Evolutionary conservation across 192 early-diverging fungal genomes (phyloP).

Genomic region (Phycomyces blakesleeanus): DNA sequence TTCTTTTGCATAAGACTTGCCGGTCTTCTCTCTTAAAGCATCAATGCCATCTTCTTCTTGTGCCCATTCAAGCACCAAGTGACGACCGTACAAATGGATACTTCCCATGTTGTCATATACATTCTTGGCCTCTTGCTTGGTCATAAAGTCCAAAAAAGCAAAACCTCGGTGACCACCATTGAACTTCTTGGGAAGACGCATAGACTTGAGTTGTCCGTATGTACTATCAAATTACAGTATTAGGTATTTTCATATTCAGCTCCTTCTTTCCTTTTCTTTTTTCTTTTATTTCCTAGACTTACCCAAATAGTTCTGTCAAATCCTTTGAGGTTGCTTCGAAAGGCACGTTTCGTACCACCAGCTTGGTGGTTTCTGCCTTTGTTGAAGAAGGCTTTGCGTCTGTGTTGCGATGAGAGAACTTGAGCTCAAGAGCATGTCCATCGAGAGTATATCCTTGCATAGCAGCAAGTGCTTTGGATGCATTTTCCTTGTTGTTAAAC

Average conservation of each 20-base stretch:
- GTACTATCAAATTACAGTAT: too few species aligned
- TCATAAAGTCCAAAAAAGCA: constrained; percentile 96
- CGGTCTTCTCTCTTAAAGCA: constrained; percentile 81
- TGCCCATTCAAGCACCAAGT: constrained; percentile 95
- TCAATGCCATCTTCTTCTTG: constrained; percentile 79
- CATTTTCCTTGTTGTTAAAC: constrained; percentile 78
- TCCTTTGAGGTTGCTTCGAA: constrained; percentile 97
- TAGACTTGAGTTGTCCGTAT: constrained; percentile 92
- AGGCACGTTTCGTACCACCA: constrained; percentile 90
- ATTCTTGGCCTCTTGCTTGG: constrained; percentile 90
- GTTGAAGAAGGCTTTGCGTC: constrained; percentile 76
- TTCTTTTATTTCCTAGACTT: too few species aligned
- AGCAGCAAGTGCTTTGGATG: constrained; percentile 77
- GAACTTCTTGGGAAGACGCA: constrained; percentile 93
- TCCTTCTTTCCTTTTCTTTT: too few species aligned
- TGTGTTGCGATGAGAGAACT: constrained; percentile 75
- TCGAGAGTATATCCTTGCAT: constrained; percentile 86
- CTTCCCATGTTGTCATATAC: constrained; percentile 81
- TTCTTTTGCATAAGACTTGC: constrained; percentile 70
- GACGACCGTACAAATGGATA: constrained; percentile 97
- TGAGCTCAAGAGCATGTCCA: constrained; percentile 84
- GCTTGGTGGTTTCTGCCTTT: constrained; percentile 70
- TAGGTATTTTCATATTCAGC: too few species aligned
- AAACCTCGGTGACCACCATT: constrained; percentile 94
- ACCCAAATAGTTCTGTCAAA: constrained; percentile 80